Evolutionary conservation across 352 stramenopile genomes (phyloP), one percentile per base, ranked within the genome.

Genomic region (Pythium aquatile): DNA sequence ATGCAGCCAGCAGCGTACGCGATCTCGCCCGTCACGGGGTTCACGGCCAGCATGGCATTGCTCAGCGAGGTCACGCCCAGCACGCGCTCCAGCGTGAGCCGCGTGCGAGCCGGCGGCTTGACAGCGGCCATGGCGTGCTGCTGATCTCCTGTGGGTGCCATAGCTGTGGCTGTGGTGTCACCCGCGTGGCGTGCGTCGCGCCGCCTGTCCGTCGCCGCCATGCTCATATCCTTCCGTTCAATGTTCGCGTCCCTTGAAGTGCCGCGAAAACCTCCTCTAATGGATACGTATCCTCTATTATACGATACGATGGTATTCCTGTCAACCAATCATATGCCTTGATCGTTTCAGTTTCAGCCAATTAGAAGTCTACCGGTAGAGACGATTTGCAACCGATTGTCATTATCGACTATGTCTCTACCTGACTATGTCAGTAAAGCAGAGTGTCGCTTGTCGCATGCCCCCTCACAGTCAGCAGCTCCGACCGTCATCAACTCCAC

Each of bases 1-100:
- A 96, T 92, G 64, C 86, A 94, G 8, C 89, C 89, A 3, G 89
- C 88, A 4, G 87, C 74, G 67, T 94, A 97, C 55, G 88, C 89
- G 63, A 94, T 77, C 70, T 97, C 87, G 7, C 85, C 83, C 9
- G 81, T 91, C 42, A 81, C 78, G 16, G 77, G 78, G 59, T 92
- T 93, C 28, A 95, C 83, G 3, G 79, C 80, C 51, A 95, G 69
- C 75, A 86, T 84, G 8, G 79, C 73, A 49, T 95, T 95, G 66
- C 79, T 91, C 1, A 83, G 66, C 35, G 80, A 82, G 5, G 86
- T 93, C 11, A 93, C 64, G 16, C 86, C 86, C 55, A 95, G 63
- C 58, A 95, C 83, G 47, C 86, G 84, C 81, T 95, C 86, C 24
- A 95, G 69, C 35, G 83, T 93, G n/a, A 95, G 74, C 14, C 77